A percentile compares a stretch with the other conserved stretches of the same genome.
Evolutionary conservation across 192 early-diverging fungal genomes (phyloP).

Genomic region (Geosiphon pyriformis): DNA sequence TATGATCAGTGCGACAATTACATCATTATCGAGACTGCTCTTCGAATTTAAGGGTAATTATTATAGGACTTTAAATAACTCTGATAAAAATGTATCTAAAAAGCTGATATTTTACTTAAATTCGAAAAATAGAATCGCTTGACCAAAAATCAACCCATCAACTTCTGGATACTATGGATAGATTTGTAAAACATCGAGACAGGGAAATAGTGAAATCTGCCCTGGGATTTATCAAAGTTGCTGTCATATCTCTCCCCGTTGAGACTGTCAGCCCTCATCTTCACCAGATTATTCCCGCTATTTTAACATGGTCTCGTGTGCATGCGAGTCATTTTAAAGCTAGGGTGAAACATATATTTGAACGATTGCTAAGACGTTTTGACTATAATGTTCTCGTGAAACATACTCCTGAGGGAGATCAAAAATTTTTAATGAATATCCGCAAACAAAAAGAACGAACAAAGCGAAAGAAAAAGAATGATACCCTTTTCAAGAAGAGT

Average conservation of each 20-base stretch:
- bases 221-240: constrained; percentile 92
- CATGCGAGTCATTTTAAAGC: constrained; percentile 87
- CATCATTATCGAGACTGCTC: constrained; percentile 74
- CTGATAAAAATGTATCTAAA: too few relatives aligned
- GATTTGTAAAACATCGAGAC: constrained; percentile 75
- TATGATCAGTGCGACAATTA: constrained; percentile 90
- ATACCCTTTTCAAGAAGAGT: constrained; percentile 34
- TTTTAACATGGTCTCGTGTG: constrained; percentile 79
- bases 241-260: constrained; percentile 68
- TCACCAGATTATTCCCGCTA: constrained; percentile 60
- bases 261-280: constrained; percentile 68
- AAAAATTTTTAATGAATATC: constrained; percentile 88
- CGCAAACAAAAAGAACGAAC: constrained; percentile 80
- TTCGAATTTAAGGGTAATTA: constrained; percentile 87
- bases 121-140: too few relatives aligned
- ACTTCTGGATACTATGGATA: constrained; percentile 72
- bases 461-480: constrained; percentile 70
- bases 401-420: constrained; percentile 80
- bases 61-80: too few relatives aligned
- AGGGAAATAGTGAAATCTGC: constrained; percentile 88
- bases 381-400: constrained; percentile 73
- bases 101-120: too few relatives aligned
- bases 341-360: constrained; percentile 88
- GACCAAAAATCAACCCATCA: constrained; percentile 58
- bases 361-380: constrained; percentile 84